Conservation (phyloP, 1,139 yeast genomes). For the Saccharomyces pastorianus region DNA sequence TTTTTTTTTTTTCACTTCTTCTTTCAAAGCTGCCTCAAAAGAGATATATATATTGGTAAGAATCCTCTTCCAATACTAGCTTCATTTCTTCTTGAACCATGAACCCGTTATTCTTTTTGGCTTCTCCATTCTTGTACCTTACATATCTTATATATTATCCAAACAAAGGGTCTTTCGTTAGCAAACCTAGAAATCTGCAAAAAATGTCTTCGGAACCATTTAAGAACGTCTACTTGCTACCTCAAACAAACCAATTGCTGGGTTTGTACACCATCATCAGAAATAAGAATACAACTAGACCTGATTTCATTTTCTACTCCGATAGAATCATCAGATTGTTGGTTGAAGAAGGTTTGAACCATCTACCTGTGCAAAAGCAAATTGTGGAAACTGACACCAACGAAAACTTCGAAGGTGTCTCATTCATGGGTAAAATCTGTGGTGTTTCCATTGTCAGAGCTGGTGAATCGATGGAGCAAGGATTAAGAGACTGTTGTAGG, state of each 20-base stretch:
- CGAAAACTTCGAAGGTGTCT: constrained; percentile 65
- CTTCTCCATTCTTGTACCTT: background rate
- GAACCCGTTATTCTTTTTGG: background rate
- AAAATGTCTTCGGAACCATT: constrained; percentile 30
- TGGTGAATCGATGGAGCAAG: constrained; percentile 98
- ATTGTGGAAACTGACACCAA: constrained; percentile 72
- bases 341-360: constrained; percentile 92
- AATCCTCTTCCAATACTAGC: background rate
- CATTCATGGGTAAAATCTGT: constrained; percentile 84
- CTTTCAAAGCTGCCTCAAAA: background rate
- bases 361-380: constrained; percentile 69
- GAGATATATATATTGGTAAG: background rate
- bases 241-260: constrained; percentile 80
- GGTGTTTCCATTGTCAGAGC: constrained; percentile 97
- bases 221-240: constrained; percentile 59
- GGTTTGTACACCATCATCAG: constrained; percentile 89
- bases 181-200: background rate
- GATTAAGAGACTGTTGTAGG: constrained; percentile 92
- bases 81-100: background rate
- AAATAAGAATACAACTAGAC: constrained; percentile 66
- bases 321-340: constrained; percentile 86
- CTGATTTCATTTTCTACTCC: constrained; percentile 90
- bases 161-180: background rate
- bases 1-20: background rate
- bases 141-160: background rate